A percentile compares a stretch with the other conserved stretches of the same genome.
Evolutionary conservation across 1,284 basidiomycete genomes (phyloP).

Genomic region (Fomitopsis pinicola): DNA sequence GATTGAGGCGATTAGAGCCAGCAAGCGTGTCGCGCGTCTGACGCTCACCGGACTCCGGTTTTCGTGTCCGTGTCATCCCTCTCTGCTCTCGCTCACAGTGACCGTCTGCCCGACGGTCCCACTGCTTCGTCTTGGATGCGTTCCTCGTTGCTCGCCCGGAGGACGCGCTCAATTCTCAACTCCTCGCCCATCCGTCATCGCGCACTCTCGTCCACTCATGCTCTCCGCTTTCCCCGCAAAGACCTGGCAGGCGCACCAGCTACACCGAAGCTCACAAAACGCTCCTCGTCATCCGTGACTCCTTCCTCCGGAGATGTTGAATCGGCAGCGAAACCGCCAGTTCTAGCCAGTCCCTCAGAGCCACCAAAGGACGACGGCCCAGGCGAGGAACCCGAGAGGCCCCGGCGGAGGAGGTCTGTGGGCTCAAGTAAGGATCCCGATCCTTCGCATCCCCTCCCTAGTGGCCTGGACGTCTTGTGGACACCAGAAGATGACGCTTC

Average conservation of each 20-base stretch:
- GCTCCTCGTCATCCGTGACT: conserved; percentile 26
- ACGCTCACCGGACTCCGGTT: background rate
- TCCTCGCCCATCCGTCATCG: conserved; percentile 30
- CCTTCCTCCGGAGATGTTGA: conserved; percentile 14
- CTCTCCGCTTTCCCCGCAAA: conserved; percentile 32
- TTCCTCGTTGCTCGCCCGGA: conserved; percentile 47
- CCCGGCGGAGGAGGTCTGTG: conserved; percentile 29
- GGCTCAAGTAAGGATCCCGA: conserved; percentile 15
- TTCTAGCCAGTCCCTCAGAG: conserved; percentile 29
- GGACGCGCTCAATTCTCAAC: conserved; percentile 46
- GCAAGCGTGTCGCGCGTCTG: background rate
- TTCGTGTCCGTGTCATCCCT: conserved; percentile 1
- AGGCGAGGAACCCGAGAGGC: conserved; percentile 37
- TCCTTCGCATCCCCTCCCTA: conserved; percentile 41
- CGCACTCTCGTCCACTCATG: conserved; percentile 31
- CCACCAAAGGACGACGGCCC: conserved; percentile 10
- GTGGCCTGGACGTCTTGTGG: conserved; percentile 63
- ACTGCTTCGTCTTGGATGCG: conserved; percentile 39
- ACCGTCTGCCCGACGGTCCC: conserved; percentile 7
- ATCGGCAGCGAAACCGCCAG: conserved; percentile 20
- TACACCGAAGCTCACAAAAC: conserved; percentile 29
- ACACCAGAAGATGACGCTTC: conserved; percentile 36
- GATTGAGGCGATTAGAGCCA: background rate
- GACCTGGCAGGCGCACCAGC: conserved; percentile 21
- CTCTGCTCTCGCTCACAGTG: background rate